Percentiles rank a stretch among this genome's conserved stretches.
Evolutionary conservation across 805 yeast species (phyloP).

Genomic region (Starmerella roubikii): DNA sequence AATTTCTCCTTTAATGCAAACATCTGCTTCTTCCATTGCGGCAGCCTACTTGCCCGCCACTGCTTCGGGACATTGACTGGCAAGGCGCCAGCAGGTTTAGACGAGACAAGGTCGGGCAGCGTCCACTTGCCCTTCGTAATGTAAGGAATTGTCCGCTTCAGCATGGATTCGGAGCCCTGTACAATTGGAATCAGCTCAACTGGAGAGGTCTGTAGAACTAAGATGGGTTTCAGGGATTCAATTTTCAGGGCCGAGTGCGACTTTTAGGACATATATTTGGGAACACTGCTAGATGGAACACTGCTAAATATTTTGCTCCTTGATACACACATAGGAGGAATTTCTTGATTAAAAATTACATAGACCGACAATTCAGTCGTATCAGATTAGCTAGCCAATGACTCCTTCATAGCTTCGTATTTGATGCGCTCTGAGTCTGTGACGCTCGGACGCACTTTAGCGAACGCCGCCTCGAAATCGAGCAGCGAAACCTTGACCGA

Average conservation of each 20-base stretch:
- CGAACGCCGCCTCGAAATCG: constrained; percentile 62
- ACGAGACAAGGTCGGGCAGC: constrained; percentile 22
- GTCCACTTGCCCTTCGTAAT: constrained; percentile 24
- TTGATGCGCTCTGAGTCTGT: constrained; percentile 68
- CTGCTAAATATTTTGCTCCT: no score
- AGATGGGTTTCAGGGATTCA: no score
- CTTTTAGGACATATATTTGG: no score
- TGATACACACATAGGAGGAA: no score
- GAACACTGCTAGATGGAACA: no score
- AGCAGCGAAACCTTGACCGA: constrained; percentile 36
- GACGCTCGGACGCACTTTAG: constrained; percentile 76
- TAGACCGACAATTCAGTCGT: no score
- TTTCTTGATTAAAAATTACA: no score
- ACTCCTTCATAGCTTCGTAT: constrained; percentile 59
- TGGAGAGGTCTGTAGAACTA: no score
- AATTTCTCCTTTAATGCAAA: constrained; percentile 49
- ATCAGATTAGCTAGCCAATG: constrained; percentile 33
- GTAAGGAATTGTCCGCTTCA: constrained; percentile 15
- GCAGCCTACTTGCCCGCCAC: constrained; percentile 36
- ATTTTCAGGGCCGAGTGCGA: no score
- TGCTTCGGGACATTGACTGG: constrained; percentile 31
- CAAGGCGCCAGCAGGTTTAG: background rate
- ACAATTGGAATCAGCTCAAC: no score
- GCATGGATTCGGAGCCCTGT: no score
- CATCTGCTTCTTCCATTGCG: constrained; percentile 61